Conservation (phyloP, 305 asterid genomes). For the Fraxinus ornus region DNA sequence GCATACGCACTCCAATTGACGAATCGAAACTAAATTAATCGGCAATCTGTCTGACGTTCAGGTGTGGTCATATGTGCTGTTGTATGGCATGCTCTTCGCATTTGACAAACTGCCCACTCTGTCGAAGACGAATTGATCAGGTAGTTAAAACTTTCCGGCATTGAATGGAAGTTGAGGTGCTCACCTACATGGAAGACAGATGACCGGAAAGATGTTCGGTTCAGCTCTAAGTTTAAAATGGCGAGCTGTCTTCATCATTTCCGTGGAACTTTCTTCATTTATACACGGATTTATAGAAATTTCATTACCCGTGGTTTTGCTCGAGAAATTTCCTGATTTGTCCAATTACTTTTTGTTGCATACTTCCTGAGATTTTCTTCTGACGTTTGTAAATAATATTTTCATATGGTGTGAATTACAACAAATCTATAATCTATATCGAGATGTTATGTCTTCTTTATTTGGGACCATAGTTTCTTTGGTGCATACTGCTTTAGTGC, state of each 20-base stretch:
- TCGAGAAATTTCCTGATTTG: background rate
- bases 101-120: slow-evolving; percentile 88
- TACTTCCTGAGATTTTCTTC: background rate
- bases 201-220: slow-evolving; percentile 11
- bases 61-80: slow-evolving; percentile 99
- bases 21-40: slow-evolving; percentile 11
- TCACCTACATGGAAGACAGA: background rate
- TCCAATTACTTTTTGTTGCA: background rate
- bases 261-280: background rate
- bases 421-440: background rate
- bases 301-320: background rate
- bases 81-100: slow-evolving; percentile 85
- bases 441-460: background rate
- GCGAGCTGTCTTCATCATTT: slow-evolving; percentile 6
- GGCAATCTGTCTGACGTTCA: slow-evolving; percentile 40
- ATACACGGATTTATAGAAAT: background rate
- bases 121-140: slow-evolving; percentile 81
- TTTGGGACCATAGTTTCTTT: background rate
- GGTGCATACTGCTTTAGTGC: background rate
- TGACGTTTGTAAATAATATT: background rate
- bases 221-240: background rate
- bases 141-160: slow-evolving; percentile 87
- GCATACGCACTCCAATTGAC: background rate
- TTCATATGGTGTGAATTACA: background rate
- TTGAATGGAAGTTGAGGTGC: background rate